Conservation (phyloP, 129 eudicot species). For the Dittrichia graveolens region DNA sequence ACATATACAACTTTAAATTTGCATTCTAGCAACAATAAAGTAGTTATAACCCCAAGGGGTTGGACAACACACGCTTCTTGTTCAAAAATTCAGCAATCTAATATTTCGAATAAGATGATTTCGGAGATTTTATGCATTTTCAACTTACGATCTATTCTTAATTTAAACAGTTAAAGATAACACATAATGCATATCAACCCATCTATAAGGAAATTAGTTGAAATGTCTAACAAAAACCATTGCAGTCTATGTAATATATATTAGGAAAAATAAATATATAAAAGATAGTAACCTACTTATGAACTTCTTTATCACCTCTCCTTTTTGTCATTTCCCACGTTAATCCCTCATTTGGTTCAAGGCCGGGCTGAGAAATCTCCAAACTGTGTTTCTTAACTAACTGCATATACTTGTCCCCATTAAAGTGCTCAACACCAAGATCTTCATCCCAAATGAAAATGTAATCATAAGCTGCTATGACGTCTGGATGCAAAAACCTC, state of each 20-base stretch:
- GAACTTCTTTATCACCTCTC: slow-evolving; percentile 48
- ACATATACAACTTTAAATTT: background rate
- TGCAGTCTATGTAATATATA: background rate
- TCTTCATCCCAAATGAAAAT: slow-evolving; percentile 96
- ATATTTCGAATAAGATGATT: background rate
- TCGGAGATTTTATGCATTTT: background rate
- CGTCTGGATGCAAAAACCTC: slow-evolving; percentile 88
- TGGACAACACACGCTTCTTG: background rate
- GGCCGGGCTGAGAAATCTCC: slow-evolving; percentile 58
- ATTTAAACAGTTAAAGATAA: background rate
- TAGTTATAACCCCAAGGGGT: background rate
- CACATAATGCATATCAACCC: background rate
- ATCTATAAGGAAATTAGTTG: background rate
- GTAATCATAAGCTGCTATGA: slow-evolving; percentile 88
- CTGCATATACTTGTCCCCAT: slow-evolving; percentile 48
- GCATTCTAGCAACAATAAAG: background rate
- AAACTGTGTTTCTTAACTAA: slow-evolving; percentile 50
- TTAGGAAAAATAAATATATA: background rate
- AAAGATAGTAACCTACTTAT: slow-evolving; percentile 38
- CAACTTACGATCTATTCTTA: too few relatives aligned
- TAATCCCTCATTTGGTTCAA: slow-evolving; percentile 40
- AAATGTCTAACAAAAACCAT: background rate
- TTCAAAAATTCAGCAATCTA: background rate
- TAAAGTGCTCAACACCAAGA: slow-evolving; percentile 85
- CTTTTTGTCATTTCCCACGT: slow-evolving; percentile 53